Conservation (phyloP, 257 asterid genomes). For the Fraxinus excelsior region DNA sequence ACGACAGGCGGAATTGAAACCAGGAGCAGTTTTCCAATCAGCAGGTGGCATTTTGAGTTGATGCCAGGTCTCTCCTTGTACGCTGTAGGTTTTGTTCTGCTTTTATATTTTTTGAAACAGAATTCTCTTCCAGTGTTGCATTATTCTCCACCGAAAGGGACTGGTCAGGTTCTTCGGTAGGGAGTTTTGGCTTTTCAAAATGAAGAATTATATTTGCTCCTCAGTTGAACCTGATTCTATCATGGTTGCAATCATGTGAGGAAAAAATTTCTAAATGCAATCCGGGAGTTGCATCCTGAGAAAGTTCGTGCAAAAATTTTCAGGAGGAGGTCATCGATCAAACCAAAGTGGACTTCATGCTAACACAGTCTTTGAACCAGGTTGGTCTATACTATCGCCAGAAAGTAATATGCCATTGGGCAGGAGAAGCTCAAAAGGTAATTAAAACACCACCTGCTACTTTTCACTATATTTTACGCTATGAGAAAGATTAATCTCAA, state of each 20-base stretch:
- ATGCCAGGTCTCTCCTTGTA: constrained; percentile 34
- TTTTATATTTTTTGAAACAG: constrained; percentile 27
- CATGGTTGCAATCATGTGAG: constrained; percentile 83
- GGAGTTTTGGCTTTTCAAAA: constrained; percentile 83
- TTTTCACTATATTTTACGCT: neutral
- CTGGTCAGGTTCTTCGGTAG: constrained; percentile 66
- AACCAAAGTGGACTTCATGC: neutral
- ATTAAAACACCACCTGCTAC: neutral
- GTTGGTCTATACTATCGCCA: neutral
- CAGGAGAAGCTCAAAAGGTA: neutral
- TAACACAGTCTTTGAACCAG: neutral
- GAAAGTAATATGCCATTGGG: neutral
- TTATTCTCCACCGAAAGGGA: constrained; percentile 50
- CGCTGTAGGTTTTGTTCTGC: constrained; percentile 27
- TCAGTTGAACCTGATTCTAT: constrained; percentile 78
- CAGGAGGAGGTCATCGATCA: neutral
- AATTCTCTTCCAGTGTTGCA: constrained; percentile 9
- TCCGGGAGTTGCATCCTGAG: constrained; percentile 57
- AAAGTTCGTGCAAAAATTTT: constrained; percentile 58
- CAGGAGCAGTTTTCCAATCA: constrained; percentile 75
- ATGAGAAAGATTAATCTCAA: neutral
- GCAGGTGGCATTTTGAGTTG: constrained; percentile 71
- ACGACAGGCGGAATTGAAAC: constrained; percentile 33
- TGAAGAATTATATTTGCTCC: constrained; percentile 80
- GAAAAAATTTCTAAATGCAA: constrained; percentile 85